phyloP scores from a whole-genome alignment of 2,329 filamentous ascomycete species.

The Epichloe glyceriae region DNA sequence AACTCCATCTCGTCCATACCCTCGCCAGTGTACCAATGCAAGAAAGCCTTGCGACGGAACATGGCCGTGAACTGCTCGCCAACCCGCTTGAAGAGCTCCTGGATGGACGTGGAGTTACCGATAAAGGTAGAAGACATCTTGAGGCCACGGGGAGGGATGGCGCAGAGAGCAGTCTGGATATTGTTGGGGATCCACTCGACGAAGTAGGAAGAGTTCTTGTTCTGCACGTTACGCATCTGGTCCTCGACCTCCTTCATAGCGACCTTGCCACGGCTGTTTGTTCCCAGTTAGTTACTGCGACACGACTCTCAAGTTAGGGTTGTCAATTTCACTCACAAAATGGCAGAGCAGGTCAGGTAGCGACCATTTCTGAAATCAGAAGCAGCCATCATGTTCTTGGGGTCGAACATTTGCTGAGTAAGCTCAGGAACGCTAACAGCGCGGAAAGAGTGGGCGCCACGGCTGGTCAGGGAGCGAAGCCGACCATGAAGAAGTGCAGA shows the following conservation, averaged over 20 bases:
- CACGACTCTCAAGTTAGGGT: background rate
- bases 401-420: conserved; percentile 99
- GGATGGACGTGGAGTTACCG: conserved; percentile 97
- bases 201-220: conserved; percentile 99
- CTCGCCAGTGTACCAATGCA: conserved; percentile 99
- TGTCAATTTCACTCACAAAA: conserved; percentile 53
- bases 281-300: conserved; percentile 6
- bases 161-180: conserved; percentile 98
- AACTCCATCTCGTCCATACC: conserved; percentile 99
- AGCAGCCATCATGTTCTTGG: conserved; percentile 99
- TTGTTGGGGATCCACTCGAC: conserved; percentile 99
- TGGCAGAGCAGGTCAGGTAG: conserved; percentile 98
- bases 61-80: conserved; percentile 99
- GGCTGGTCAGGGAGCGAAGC: conserved; percentile 92
- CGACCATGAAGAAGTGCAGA: conserved; percentile 99
- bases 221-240: conserved; percentile 99
- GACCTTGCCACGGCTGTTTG: conserved; percentile 80
- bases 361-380: conserved; percentile 99
- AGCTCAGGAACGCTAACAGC: conserved; percentile 93
- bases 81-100: conserved; percentile 99
- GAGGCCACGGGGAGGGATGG: conserved; percentile 89
- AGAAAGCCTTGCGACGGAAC: conserved; percentile 99
- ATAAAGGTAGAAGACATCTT: conserved; percentile 99
- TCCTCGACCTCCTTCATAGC: conserved; percentile 99
- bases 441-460: conserved; percentile 79